These are phyloP conservation scores for Allomyces macrogynus DNA, from an alignment of 192 early-diverging fungal genomes.

Conservation along the genomic window DNA sequence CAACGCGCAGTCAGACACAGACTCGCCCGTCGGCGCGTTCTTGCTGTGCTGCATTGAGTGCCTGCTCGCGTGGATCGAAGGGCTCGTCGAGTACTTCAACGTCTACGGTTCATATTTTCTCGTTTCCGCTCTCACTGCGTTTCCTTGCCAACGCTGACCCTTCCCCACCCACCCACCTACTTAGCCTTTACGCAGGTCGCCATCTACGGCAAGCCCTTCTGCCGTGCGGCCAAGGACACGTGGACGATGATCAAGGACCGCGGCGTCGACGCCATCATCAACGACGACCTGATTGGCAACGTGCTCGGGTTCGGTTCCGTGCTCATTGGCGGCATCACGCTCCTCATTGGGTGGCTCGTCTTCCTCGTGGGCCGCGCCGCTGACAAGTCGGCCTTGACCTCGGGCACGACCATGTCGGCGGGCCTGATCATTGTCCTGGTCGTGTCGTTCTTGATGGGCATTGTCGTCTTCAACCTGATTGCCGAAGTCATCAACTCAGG, in stretches of 20 bases:
- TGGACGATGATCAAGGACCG: slow-evolving; percentile 71
- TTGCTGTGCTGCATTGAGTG: too few species aligned
- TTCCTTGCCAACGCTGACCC: too few species aligned
- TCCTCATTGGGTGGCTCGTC: not conserved
- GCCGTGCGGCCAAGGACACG: slow-evolving; percentile 48
- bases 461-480: slow-evolving; percentile 58
- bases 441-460: slow-evolving; percentile 25
- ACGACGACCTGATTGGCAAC: slow-evolving; percentile 73
- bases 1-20: slow-evolving; percentile 18
- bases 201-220: slow-evolving; percentile 68
- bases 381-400: too few species aligned
- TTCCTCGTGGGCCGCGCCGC: not conserved
- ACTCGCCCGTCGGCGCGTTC: slow-evolving; percentile 32
- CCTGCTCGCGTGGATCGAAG: slow-evolving; percentile 53
- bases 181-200: too few species aligned
- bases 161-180: too few species aligned
- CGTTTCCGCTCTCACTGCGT: too few species aligned
- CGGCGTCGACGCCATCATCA: slow-evolving; percentile 55
- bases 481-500: slow-evolving; percentile 65
- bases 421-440: not conserved
- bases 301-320: slow-evolving; percentile 64
- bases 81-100: slow-evolving; percentile 46
- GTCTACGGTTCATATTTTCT: slow-evolving; percentile 1
- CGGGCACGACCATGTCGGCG: too few species aligned
- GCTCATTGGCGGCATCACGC: slow-evolving; percentile 20